Conservation (phyloP, 257 asterid genomes). For the Jaltomata sinuosa region DNA sequence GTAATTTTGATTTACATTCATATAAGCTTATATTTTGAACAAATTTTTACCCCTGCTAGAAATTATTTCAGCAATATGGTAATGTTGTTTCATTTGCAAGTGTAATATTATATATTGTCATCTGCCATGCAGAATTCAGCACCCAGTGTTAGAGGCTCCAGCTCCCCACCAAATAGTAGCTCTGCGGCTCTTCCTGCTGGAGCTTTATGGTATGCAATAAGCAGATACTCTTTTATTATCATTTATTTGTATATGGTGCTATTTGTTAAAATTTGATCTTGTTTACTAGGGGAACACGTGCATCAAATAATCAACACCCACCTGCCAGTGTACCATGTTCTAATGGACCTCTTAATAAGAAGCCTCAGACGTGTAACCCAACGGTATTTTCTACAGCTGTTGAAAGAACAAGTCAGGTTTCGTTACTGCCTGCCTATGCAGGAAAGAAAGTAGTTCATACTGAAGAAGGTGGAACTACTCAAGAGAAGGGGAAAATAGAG, state of each 20-base stretch:
- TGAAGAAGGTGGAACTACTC: slow-evolving; percentile 26
- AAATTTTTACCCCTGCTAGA: not conserved
- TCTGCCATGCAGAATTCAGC: slow-evolving; percentile 27
- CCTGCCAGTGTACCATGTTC: slow-evolving; percentile 31
- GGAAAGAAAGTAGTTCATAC: slow-evolving; percentile 31
- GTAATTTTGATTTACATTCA: not conserved
- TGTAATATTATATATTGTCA: not conserved
- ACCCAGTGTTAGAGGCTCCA: slow-evolving; percentile 21
- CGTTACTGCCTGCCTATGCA: slow-evolving; percentile 25
- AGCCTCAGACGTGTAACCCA: slow-evolving; percentile 23
- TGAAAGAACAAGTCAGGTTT: slow-evolving; percentile 36
- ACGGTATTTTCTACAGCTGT: slow-evolving; percentile 34
- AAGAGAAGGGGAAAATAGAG: slow-evolving; percentile 23
- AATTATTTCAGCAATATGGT: not conserved
- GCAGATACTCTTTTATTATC: not conserved
- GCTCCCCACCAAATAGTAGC: slow-evolving; percentile 76
- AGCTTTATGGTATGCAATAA: slow-evolving; percentile 63
- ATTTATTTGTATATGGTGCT: not conserved
- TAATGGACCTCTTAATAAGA: slow-evolving; percentile 29
- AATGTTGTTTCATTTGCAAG: not conserved
- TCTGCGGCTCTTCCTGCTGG: slow-evolving; percentile 88
- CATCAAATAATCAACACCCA: slow-evolving; percentile 40
- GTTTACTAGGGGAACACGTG: slow-evolving; percentile 71
- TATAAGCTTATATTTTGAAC: not conserved
- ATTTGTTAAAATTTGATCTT: not conserved